phyloP scores from a whole-genome alignment of 1,284 basidiomycete genomes.

The Porphyrellus sp. region DNA sequence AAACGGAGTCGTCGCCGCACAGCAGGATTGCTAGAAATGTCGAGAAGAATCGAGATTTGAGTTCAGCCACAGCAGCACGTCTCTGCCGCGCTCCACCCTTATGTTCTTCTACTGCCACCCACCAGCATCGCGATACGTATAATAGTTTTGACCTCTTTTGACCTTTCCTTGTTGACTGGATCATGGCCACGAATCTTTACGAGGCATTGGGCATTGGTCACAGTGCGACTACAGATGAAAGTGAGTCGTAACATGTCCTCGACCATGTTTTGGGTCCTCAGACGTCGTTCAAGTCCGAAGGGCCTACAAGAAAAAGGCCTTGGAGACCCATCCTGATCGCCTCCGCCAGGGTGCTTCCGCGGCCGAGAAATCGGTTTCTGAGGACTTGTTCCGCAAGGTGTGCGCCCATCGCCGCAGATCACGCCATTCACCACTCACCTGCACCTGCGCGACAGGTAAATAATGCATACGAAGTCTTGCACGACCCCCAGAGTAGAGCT shows the following conservation, averaged over 20 bases:
- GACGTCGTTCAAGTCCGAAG: conserved; percentile 40
- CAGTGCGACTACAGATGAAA: conserved; percentile 43
- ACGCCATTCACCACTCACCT: background rate
- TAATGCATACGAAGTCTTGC: conserved; percentile 52
- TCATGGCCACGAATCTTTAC: conserved; percentile 61
- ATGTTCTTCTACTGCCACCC: background rate
- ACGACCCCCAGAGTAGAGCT: conserved; percentile 45
- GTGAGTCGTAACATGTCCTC: conserved; percentile 31
- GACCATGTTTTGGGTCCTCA: background rate
- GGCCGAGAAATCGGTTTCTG: conserved; percentile 41
- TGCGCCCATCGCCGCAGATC: background rate
- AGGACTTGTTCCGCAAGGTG: conserved; percentile 47
- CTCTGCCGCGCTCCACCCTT: background rate
- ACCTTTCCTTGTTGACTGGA: background rate
- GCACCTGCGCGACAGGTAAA: conserved; percentile 37
- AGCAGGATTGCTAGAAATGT: conserved; percentile 3
- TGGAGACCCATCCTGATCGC: conserved; percentile 51
- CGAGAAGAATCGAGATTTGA: background rate
- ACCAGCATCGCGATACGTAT: background rate
- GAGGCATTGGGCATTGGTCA: conserved; percentile 40
- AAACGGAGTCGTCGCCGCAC: background rate
- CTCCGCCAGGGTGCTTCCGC: conserved; percentile 37
- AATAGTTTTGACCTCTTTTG: background rate
- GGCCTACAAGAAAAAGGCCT: conserved; percentile 46
- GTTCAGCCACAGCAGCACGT: conserved; percentile 18